Conservation (phyloP, 139 green algal genomes). For the Helicosporidium sp. region DNA sequence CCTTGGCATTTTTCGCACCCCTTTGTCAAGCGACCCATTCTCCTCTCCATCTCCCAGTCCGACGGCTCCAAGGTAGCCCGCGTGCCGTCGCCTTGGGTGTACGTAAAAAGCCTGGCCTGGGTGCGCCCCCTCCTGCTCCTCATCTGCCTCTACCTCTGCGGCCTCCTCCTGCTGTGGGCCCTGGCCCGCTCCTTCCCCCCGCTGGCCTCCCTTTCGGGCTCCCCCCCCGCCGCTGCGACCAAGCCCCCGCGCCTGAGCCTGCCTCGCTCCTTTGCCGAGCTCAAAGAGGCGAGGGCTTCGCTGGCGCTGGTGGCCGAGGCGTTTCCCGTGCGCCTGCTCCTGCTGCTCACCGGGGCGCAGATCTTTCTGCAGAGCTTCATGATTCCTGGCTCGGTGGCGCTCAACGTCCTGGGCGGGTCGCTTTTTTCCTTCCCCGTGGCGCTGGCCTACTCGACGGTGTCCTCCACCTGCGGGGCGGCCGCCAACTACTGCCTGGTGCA, state of each 20-base stretch:
- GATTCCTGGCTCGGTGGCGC: slow-evolving; percentile 10
- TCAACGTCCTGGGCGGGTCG: slow-evolving; percentile 18
- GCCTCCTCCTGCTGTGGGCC: slow-evolving; percentile 3
- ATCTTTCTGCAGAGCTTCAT: slow-evolving; percentile 31
- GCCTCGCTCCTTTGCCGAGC: slow-evolving; percentile 10
- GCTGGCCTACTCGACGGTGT: background rate
- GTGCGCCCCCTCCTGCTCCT: slow-evolving; percentile 4
- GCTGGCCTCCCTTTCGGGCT: background rate
- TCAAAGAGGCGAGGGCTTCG: slow-evolving; percentile 6
- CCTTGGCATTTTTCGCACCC: too few species aligned
- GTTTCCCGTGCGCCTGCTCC: slow-evolving; percentile 14
- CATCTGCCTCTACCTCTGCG: slow-evolving; percentile 3
- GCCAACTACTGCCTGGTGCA: slow-evolving; percentile 13
- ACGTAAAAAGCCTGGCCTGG: slow-evolving; percentile 9
- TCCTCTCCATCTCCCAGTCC: too few species aligned
- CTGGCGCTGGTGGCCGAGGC: slow-evolving; percentile 20
- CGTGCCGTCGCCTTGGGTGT: background rate
- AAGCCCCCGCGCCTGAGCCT: slow-evolving; percentile 5
- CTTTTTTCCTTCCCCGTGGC: slow-evolving; percentile 11
- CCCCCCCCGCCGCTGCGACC: background rate
- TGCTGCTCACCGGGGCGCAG: slow-evolving; percentile 21
- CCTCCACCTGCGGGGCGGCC: slow-evolving; percentile 4
- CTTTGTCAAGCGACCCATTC: too few species aligned
- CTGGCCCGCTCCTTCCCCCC: slow-evolving; percentile 8
- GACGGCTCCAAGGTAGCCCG: too few species aligned